Percentiles rank a stretch among this genome's conserved stretches.
phyloP scores from a whole-genome alignment of 2,329 filamentous ascomycete species.

The Sclerotinia borealis region DNA sequence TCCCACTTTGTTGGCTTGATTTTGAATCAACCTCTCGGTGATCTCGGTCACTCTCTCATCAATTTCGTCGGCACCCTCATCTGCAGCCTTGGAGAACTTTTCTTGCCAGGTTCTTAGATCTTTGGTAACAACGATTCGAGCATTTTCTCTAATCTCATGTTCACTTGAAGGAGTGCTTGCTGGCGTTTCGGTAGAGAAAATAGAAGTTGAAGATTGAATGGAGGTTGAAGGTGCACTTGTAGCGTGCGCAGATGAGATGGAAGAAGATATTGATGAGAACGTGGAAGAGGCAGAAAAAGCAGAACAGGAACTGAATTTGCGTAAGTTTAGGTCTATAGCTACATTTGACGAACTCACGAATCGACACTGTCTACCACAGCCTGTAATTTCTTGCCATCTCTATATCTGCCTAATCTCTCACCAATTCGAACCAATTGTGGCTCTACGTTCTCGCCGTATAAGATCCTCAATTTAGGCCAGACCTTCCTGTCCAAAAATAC shows the following conservation, averaged over 20 bases:
- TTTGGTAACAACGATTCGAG: conserved; percentile 62
- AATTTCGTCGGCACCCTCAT: conserved; percentile 71
- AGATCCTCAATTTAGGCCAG: conserved; percentile 71
- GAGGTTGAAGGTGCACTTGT: conserved; percentile 17
- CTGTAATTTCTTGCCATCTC: conserved; percentile 55
- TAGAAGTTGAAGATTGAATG: conserved; percentile 18
- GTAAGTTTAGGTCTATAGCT: conserved; percentile 15
- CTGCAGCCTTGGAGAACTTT: conserved; percentile 79
- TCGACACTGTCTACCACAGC: conserved; percentile 51
- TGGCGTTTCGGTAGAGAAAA: conserved; percentile 27
- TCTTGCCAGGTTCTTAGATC: conserved; percentile 83
- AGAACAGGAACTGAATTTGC: conserved; percentile 24
- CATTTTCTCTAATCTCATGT: conserved; percentile 49
- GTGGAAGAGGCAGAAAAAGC: conserved; percentile 28
- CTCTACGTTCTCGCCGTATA: conserved; percentile 90
- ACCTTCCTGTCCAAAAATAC: conserved; percentile 69
- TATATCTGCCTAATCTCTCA: conserved; percentile 74
- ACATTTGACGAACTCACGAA: conserved; percentile 31
- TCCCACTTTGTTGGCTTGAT: conserved; percentile 60
- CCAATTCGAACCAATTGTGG: conserved; percentile 91
- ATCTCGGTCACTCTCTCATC: conserved; percentile 62
- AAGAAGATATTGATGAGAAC: conserved; percentile 27
- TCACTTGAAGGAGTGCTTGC: conserved; percentile 35
- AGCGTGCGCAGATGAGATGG: conserved; percentile 21
- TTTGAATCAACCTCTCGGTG: conserved; percentile 59